Conservation (phyloP, 2,329 filamentous ascomycete genomes). For the Pseudogymnoascus sp. region DNA sequence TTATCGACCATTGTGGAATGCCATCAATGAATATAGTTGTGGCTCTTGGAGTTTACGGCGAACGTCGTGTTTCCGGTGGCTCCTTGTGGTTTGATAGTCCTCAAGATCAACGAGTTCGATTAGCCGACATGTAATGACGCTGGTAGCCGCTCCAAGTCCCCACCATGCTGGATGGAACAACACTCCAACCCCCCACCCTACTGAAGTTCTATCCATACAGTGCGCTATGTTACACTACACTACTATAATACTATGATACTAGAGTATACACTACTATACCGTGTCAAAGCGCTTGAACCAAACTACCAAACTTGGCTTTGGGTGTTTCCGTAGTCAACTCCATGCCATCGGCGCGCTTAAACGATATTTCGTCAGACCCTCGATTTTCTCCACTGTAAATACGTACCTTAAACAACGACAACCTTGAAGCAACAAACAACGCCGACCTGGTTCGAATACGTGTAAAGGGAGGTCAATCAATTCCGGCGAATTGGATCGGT, state of each 20-base stretch:
- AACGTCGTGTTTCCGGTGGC: not conserved
- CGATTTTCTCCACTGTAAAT: constrained; percentile 1
- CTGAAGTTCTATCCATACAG: not conserved
- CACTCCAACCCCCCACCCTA: not conserved
- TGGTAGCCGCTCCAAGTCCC: not conserved
- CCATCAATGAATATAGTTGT: not conserved
- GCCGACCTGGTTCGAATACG: not conserved
- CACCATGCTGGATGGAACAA: not conserved
- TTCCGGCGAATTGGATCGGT: not conserved
- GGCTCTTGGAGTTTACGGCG: not conserved
- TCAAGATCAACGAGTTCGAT: not conserved
- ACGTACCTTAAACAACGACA: constrained; percentile 2
- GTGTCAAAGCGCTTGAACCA: not conserved
- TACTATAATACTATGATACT: not conserved
- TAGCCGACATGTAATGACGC: not conserved
- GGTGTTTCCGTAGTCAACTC: not conserved
- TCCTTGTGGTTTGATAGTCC: not conserved
- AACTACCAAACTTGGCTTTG: not conserved
- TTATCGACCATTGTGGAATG: not conserved
- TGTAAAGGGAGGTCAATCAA: not conserved
- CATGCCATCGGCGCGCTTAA: not conserved
- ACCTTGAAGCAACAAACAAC: not conserved
- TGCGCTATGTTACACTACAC: not conserved
- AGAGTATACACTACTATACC: not conserved
- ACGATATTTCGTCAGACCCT: not conserved